Conservation (phyloP, 805 yeast genomes). For the Clavispora fructus region DNA sequence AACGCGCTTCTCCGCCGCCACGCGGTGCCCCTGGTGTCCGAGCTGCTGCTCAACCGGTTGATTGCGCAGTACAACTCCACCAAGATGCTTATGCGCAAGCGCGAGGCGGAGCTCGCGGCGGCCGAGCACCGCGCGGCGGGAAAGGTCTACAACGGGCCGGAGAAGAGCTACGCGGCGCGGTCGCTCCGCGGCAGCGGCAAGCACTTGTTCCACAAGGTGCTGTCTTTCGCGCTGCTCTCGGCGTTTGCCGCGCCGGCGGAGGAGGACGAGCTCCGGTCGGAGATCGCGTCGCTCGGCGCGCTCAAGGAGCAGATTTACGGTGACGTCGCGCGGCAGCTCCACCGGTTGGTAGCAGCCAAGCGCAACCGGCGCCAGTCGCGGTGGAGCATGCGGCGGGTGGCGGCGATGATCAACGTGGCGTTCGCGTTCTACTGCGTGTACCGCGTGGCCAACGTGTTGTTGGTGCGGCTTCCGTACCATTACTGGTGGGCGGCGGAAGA, state of each 20-base stretch:
- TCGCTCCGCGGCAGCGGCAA: conserved; percentile 17
- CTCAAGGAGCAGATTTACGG: conserved; percentile 26
- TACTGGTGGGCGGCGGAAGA: conserved; percentile 6
- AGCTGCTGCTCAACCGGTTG: conserved; percentile 44
- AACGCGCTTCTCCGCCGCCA: background rate
- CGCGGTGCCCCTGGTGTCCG: conserved; percentile 49
- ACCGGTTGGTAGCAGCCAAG: conserved; percentile 7
- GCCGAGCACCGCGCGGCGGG: conserved; percentile 19
- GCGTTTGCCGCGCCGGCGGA: conserved; percentile 9
- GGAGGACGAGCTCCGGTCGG: conserved; percentile 35
- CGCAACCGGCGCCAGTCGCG: background rate
- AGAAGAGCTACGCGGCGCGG: conserved; percentile 1
- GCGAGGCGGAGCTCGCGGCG: conserved; percentile 28
- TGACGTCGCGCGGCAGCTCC: conserved; percentile 22
- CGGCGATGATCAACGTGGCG: conserved; percentile 14
- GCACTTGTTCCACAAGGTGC: conserved; percentile 32
- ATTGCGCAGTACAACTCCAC: conserved; percentile 41
- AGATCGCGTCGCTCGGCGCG: conserved; percentile 32
- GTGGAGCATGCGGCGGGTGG: background rate
- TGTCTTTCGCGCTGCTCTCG: conserved; percentile 35
- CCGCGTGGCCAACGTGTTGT: conserved; percentile 38
- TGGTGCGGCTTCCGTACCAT: conserved; percentile 36
- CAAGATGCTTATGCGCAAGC: conserved; percentile 24
- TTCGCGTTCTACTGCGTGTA: conserved; percentile 49
- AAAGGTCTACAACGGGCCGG: conserved; percentile 17